Evolutionary conservation across 371 early-diverging fungal genomes (phyloP), one percentile per base, ranked within the genome.

Genomic region (Apophysomyces variabilis): DNA sequence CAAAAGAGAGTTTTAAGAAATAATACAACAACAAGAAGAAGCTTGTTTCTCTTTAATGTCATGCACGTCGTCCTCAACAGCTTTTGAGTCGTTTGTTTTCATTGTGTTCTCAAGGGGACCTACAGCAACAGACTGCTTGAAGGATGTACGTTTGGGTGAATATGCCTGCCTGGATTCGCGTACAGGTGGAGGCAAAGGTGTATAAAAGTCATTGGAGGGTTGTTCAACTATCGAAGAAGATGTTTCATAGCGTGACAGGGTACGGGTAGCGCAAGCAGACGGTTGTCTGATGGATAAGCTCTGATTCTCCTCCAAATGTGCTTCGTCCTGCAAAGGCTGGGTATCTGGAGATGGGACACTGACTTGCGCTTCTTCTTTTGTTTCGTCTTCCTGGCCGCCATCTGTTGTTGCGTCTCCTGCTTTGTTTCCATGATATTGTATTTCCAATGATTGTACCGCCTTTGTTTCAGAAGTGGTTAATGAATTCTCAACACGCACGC

Each of bases 21-120:
- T 50, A 50, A 50, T 50, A 50, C 54, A 50, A 50, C 18, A 50
- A 26, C 54, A 50, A 9, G 50, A 50, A 18, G 26, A 26, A 1
- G 54, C 4, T n/a, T 50, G 54, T 21, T 26, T 50, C 21, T 50
- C 54, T 3, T 50, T 50, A 35, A 26, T 11, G 16, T 50, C 54
- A 21, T 50, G 21, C 54, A 50, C 21, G 8, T 50, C 54, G 8
- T 50, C 5, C 21, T 21, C 18, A 21, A 11, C 9, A 7, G 16
- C 3, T 11, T 50, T 21, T 16, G 54, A 7, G 41, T 21, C 9
- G 21, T 50, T 26, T 16, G 9, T 50, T 6, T n/a, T 7, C 21
- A 2, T 50, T 26, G 21, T 26, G 21, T 41, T 41, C 8, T 41
- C 41, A 41, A 41, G 41, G 21, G 54, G 54, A 9, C 54, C 54